Evolutionary conservation across 177 flowering plant species (phyloP).

Genomic region (Tripterygium wilfordii): DNA sequence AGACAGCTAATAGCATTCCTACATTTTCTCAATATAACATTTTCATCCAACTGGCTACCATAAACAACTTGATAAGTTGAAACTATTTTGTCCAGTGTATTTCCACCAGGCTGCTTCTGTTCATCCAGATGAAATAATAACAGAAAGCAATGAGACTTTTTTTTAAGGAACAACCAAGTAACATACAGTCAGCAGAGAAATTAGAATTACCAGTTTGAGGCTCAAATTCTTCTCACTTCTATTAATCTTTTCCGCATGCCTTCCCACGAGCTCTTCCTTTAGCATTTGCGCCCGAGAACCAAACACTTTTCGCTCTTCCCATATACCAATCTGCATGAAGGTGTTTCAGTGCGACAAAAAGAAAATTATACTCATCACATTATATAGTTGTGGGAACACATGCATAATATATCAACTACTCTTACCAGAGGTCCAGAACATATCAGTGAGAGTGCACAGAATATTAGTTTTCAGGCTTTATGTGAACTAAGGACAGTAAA

Average conservation of each 20-base stretch:
- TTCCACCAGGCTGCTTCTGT: constrained; percentile 60
- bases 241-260: constrained; percentile 39
- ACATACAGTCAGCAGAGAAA: too few relatives aligned
- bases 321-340: constrained; percentile 68
- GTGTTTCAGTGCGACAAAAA: too few relatives aligned
- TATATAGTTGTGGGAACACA: too few relatives aligned
- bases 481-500: too few relatives aligned
- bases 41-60: constrained; percentile 74
- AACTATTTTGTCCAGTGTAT: constrained; percentile 63
- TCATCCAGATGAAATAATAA: constrained; percentile 6
- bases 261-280: constrained; percentile 73
- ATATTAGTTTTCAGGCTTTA: too few relatives aligned
- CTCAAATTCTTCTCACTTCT: constrained; percentile 40
- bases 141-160: not conserved
- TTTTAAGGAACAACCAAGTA: too few relatives aligned
- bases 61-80: constrained; percentile 64
- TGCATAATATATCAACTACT: too few relatives aligned
- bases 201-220: constrained; percentile 35
- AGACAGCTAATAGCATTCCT: constrained; percentile 47
- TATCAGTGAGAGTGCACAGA: too few relatives aligned
- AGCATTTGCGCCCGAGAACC: constrained; percentile 79
- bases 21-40: constrained; percentile 56
- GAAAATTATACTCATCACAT: too few relatives aligned
- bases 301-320: constrained; percentile 97
- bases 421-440: too few relatives aligned